These are phyloP conservation scores for Lunularia cruciata DNA, from an alignment of 225 moss, liverwort and hornwort genomes.

Conservation along the genomic window DNA sequence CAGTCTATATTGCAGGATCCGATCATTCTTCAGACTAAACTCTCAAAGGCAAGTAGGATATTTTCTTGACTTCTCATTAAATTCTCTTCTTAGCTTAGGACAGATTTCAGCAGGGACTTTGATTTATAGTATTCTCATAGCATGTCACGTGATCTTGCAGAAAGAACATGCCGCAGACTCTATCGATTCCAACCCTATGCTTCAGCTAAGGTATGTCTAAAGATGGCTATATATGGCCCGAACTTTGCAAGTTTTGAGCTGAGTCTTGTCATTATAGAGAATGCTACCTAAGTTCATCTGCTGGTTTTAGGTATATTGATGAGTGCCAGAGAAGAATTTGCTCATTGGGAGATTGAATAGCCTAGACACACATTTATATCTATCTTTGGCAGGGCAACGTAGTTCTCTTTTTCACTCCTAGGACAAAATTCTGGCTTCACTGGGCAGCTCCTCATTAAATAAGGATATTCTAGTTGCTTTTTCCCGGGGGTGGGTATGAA, in stretches of 20 bases:
- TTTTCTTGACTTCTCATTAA: neutral
- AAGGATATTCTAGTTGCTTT: too few relatives aligned
- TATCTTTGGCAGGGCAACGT: too few relatives aligned
- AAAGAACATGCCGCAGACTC: constrained; percentile 27
- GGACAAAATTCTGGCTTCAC: too few relatives aligned
- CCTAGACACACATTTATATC: too few relatives aligned
- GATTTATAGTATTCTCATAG: too few relatives aligned
- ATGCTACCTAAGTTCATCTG: neutral
- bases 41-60: constrained; percentile 12
- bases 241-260: neutral
- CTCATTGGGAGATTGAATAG: too few relatives aligned
- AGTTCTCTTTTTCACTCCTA: too few relatives aligned
- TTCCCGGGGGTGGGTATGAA: too few relatives aligned
- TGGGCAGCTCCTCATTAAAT: too few relatives aligned
- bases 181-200: constrained; percentile 39
- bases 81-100: neutral
- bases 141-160: constrained; percentile 17
- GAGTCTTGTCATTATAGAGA: neutral
- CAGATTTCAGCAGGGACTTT: too few relatives aligned
- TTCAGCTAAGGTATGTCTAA: constrained; percentile 37
- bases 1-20: constrained; percentile 41
- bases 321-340: too few relatives aligned
- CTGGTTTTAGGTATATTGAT: too few relatives aligned
- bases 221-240: neutral
- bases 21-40: constrained; percentile 33